Evolutionary conservation across 2,329 filamentous ascomycete genomes (phyloP), one percentile per base, ranked within the genome.

Genomic region (Trichoderma aggressivum): DNA sequence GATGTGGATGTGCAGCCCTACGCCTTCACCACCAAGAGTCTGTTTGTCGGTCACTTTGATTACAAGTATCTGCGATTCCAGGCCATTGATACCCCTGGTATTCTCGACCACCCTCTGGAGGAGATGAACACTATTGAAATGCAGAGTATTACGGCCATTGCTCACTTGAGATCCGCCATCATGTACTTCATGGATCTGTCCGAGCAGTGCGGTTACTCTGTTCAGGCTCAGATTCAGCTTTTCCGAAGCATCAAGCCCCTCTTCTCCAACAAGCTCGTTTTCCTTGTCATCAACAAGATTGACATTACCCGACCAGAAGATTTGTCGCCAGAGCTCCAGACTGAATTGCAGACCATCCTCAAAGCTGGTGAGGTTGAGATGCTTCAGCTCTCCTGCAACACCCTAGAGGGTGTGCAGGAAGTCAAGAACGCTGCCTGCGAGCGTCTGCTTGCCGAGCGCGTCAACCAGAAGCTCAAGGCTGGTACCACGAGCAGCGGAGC

Each of bases 41-140:
- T 99, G 78, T 99, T 98, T 79, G 95, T 98, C 34, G 96, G 96
- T 72, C 96, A 99, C 84, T 98, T 98, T 80, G 94, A 97, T 83
- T 97, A 97, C 86, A 97, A 97, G 84, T 82, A 82, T 70, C 75
- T 82, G 70, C 81, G 83, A 43, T 87, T 87, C 79, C 85, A 87
- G 84, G 94, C 94, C 32, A 98, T 99, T 76, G 96, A 99, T 83
- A 99, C 96, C 12, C 95, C 95, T n/a, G 96, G 96, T 86, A 97
- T 99, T 76, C 85, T 99, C 73, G 96, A 99, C 77, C 96, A 99
- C 81, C 94, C 95, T 43, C 89, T 99, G 10, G 96, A 98, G 83
- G 96, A 98, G 85, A 99, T 98, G 96, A 97, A 98, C 84, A 98
- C 96, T 4, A 99, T 99, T 79, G 96, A 99, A 84, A 98, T 98